These are phyloP conservation scores for Metschnikowia picachoensis DNA, from an alignment of 805 yeast species.

Conservation along the genomic window DNA sequence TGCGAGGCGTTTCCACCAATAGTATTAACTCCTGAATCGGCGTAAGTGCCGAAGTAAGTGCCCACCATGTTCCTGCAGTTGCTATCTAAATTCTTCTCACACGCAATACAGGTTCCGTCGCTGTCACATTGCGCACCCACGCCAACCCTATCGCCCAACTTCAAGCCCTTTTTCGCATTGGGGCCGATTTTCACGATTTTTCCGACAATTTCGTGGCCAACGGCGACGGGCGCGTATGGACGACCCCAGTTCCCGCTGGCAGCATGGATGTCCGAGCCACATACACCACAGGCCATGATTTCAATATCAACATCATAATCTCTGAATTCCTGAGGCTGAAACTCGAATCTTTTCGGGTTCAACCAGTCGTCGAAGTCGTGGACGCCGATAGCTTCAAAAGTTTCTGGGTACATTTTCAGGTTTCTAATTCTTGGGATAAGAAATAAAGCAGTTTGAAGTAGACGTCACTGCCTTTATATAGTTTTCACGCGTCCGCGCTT, in stretches of 20 bases:
- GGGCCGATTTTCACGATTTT: constrained; percentile 17
- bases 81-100: constrained; percentile 9
- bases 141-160: constrained; percentile 74
- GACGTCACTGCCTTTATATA: neutral
- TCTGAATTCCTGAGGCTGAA: constrained; percentile 17
- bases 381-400: constrained; percentile 17
- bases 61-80: constrained; percentile 12
- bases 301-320: constrained; percentile 18
- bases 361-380: constrained; percentile 18
- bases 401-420: constrained; percentile 14
- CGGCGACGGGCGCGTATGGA: constrained; percentile 19
- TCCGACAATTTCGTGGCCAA: constrained; percentile 28
- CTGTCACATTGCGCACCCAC: constrained; percentile 59
- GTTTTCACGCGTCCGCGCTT: no score
- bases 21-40: constrained; percentile 12
- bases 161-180: constrained; percentile 27
- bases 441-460: neutral
- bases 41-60: constrained; percentile 13
- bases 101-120: constrained; percentile 12
- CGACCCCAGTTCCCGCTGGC: constrained; percentile 50
- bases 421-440: neutral
- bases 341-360: constrained; percentile 16
- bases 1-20: constrained; percentile 19
- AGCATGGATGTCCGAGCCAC: constrained; percentile 58
- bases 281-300: constrained; percentile 29